Percentiles rank a stretch among this genome's conserved stretches.
Conservation (phyloP, 225 moss, liverwort and hornwort species). For the Antitrichia curtipendula region DNA sequence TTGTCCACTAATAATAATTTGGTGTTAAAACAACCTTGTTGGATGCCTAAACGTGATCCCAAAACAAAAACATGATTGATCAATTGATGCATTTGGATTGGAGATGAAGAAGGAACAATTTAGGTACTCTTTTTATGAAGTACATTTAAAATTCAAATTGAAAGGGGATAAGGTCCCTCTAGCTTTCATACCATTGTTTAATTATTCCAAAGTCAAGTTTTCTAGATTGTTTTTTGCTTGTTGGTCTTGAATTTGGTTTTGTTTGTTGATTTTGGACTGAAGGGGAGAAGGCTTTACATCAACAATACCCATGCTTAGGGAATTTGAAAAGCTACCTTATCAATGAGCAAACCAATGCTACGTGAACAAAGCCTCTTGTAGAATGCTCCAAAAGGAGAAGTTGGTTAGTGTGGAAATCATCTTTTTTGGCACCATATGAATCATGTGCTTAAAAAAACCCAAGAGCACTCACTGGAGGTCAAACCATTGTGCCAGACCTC, state of each 20-base stretch:
- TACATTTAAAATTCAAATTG: not conserved
- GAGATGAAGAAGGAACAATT: not conserved
- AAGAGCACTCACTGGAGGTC: too few species aligned
- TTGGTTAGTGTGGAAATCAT: too few species aligned
- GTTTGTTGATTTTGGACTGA: not conserved
- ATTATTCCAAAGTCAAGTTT: not conserved
- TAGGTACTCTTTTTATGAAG: not conserved
- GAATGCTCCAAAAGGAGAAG: too few species aligned
- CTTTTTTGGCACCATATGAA: too few species aligned
- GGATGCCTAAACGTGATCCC: not conserved
- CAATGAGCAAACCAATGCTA: not conserved
- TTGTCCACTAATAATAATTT: not conserved
- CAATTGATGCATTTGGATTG: not conserved
- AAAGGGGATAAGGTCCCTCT: not conserved
- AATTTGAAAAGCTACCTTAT: not conserved
- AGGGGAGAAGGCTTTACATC: not conserved
- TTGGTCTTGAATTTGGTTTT: not conserved
- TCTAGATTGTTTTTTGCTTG: not conserved
- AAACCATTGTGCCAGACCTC: too few species aligned
- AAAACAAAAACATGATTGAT: not conserved
- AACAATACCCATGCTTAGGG: accelerated
- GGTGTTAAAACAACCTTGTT: accelerated
- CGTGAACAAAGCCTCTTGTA: not conserved
- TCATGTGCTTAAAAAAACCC: too few species aligned
- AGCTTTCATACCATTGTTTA: not conserved